Conservation (phyloP, 2,329 filamentous ascomycete species). For the Ophiostoma novo-ulmi region DNA sequence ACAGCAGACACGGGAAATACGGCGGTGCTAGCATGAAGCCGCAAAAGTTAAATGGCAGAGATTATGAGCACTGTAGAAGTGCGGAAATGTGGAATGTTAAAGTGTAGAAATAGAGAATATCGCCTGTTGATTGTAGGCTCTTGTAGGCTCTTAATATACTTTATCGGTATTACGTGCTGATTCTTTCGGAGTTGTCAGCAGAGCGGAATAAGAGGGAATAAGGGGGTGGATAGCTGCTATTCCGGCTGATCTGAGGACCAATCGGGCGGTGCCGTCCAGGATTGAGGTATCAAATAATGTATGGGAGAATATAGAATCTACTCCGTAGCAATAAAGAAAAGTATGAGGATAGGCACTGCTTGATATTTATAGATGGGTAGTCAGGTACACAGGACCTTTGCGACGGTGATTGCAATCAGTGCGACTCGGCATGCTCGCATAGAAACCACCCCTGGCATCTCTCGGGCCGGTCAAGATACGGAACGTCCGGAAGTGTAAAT, state of each 20-base stretch:
- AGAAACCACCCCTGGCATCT: neutral
- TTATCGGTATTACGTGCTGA: neutral
- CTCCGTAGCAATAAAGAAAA: neutral
- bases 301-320: neutral
- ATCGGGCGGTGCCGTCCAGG: constrained; percentile 2
- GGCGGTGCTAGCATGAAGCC: neutral
- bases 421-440: neutral
- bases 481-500: constrained; percentile 3
- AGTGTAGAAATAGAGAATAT: neutral
- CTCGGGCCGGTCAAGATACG: neutral
- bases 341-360: neutral
- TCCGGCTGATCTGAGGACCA: neutral
- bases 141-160: neutral
- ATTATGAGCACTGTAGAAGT: neutral
- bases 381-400: neutral
- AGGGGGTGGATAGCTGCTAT: neutral
- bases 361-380: neutral
- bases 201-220: neutral
- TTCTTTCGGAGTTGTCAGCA: neutral
- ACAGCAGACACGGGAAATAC: neutral
- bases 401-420: neutral
- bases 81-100: neutral
- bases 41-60: neutral
- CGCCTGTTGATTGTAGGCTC: neutral
- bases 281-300: neutral